Conservation (phyloP, 192 early-diverging fungal genomes). For the Mortierella antarctica region DNA sequence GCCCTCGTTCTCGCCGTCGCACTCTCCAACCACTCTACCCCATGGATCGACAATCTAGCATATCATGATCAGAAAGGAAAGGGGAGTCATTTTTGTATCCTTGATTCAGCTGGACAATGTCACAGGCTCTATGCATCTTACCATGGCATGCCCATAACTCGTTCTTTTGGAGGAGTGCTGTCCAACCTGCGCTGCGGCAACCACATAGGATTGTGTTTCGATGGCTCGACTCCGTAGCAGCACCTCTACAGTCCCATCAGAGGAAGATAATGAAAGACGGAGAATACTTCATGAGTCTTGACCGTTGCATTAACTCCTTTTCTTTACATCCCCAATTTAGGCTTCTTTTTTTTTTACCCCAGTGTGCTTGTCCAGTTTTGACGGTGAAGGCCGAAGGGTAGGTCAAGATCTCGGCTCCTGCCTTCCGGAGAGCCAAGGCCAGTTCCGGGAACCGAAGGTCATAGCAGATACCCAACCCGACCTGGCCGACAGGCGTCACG, state of each 20-base stretch:
- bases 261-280: background rate
- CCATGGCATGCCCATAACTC: constrained; percentile 86
- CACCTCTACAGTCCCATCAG: constrained; percentile 54
- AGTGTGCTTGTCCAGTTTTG: constrained; percentile 85
- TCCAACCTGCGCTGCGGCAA: constrained; percentile 84
- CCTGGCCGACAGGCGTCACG: constrained; percentile 63
- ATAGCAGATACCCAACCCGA: constrained; percentile 80
- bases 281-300: background rate
- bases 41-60: constrained; percentile 83
- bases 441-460: constrained; percentile 85
- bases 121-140: constrained; percentile 14
- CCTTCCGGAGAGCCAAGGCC: constrained; percentile 62
- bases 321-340: background rate
- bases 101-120: no score
- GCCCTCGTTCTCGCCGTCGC: constrained; percentile 64
- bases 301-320: background rate
- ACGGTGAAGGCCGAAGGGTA: constrained; percentile 88
- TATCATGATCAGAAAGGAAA: background rate
- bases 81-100: background rate
- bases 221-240: constrained; percentile 85
- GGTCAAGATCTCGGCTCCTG: constrained; percentile 77
- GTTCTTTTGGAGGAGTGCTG: constrained; percentile 75
- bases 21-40: constrained; percentile 78
- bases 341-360: constrained; percentile 59
- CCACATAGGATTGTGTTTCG: constrained; percentile 86